Conservation (phyloP, 2,329 filamentous ascomycete genomes). For the Neonectria neomacrospora region DNA sequence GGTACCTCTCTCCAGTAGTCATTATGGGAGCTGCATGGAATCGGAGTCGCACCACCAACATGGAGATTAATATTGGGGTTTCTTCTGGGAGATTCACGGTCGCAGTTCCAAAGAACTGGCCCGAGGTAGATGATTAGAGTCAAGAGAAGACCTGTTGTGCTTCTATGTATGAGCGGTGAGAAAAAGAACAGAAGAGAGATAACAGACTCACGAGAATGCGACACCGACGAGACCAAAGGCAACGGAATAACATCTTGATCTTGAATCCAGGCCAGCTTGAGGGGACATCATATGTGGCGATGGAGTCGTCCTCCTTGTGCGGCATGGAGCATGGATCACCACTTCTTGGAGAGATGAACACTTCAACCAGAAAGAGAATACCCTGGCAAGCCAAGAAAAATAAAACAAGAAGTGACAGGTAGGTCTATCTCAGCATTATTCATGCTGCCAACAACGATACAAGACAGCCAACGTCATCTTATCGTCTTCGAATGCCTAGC, state of each 20-base stretch:
- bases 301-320: neutral
- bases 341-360: neutral
- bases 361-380: neutral
- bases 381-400: neutral
- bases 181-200: no score
- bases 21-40: slow-evolving; percentile 74
- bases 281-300: neutral
- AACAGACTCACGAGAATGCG: slow-evolving; percentile 6
- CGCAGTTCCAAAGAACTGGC: slow-evolving; percentile 16
- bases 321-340: neutral
- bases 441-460: neutral
- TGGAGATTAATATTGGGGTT: neutral
- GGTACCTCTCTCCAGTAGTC: slow-evolving; percentile 75
- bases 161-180: slow-evolving; percentile 1
- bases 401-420: neutral
- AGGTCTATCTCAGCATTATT: neutral
- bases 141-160: slow-evolving; percentile 19
- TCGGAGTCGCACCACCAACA: slow-evolving; percentile 50
- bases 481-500: slow-evolving; percentile 3
- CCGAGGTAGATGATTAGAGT: slow-evolving; percentile 25
- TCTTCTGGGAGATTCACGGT: neutral
- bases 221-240: slow-evolving; percentile 10
- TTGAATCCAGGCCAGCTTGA: neutral
- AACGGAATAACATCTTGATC: neutral
- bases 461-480: slow-evolving; percentile 15